Percentiles rank a stretch among this genome's conserved stretches.
phyloP scores from a whole-genome alignment of 2,329 filamentous ascomycete genomes.

The Clonostachys rhizophaga region DNA sequence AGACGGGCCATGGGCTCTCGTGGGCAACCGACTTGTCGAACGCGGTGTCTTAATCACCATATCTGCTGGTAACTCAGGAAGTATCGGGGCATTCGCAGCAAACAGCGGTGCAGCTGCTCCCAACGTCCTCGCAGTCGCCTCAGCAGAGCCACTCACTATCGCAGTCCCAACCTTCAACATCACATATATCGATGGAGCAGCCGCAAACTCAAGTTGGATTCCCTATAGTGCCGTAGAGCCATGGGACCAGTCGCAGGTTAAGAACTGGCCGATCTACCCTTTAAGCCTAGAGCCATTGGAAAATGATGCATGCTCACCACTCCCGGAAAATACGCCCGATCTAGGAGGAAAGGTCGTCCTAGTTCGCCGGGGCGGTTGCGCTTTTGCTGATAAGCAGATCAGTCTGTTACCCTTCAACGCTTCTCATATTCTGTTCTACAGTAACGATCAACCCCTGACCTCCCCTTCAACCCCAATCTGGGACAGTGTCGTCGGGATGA shows the following conservation, averaged over 20 bases:
- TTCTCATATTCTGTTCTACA: slow-evolving; percentile 8
- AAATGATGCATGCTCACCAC: slow-evolving; percentile 17
- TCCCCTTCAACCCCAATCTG: neutral
- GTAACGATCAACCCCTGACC: slow-evolving; percentile 1
- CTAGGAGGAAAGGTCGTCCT: slow-evolving; percentile 15
- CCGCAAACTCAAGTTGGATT: slow-evolving; percentile 11
- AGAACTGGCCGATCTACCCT: slow-evolving; percentile 21
- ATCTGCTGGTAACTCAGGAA: slow-evolving; percentile 36
- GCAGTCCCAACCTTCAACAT: slow-evolving; percentile 20
- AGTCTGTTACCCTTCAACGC: slow-evolving; percentile 16
- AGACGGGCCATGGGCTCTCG: slow-evolving; percentile 20
- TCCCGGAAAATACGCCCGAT: slow-evolving; percentile 10
- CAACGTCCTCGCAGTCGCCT: slow-evolving; percentile 36
- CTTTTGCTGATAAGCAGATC: slow-evolving; percentile 13
- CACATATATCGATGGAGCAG: slow-evolving; percentile 17
- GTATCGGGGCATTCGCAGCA: slow-evolving; percentile 30
- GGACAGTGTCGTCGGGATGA: slow-evolving; percentile 8
- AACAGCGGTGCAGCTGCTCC: slow-evolving; percentile 30
- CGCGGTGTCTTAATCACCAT: slow-evolving; percentile 34
- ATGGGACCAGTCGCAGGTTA: slow-evolving; percentile 24
- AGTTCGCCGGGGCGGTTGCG: slow-evolving; percentile 21
- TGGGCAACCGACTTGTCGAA: slow-evolving; percentile 20
- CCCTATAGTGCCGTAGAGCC: slow-evolving; percentile 24
- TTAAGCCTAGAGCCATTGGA: slow-evolving; percentile 15
- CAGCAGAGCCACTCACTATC: slow-evolving; percentile 23